phyloP scores from a whole-genome alignment of 257 asterid species.

The Solanum acaule region DNA sequence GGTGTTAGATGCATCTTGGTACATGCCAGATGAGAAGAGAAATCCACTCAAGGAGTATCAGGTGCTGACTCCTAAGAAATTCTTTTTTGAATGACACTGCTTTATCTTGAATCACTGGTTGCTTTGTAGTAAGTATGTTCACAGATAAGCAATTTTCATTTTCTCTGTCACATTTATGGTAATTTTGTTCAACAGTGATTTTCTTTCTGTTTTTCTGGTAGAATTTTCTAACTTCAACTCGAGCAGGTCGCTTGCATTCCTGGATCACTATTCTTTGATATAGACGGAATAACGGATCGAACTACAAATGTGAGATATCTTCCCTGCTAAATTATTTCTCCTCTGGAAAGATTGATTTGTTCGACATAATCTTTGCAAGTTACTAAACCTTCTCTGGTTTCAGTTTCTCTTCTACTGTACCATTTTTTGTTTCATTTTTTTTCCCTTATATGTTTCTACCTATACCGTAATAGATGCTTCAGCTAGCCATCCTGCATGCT shows the following conservation, averaged over 20 bases:
- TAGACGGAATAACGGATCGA: constrained; percentile 80
- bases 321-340: neutral
- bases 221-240: neutral
- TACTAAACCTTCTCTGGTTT: neutral
- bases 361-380: neutral
- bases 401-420: neutral
- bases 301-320: constrained; percentile 52
- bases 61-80: constrained; percentile 28
- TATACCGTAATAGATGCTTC: neutral
- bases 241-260: constrained; percentile 90
- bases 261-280: constrained; percentile 90
- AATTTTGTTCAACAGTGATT: neutral
- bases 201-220: neutral
- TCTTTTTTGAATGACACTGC: neutral
- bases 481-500: neutral
- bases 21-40: constrained; percentile 96
- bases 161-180: neutral
- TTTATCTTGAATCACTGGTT: neutral
- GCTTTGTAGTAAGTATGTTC: neutral
- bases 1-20: constrained; percentile 99
- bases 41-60: constrained; percentile 96
- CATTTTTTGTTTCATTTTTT: neutral
- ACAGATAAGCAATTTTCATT: neutral
- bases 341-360: neutral
- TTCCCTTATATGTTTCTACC: neutral